These are phyloP conservation scores for Quercus phellos DNA, from an alignment of 331 rosid species.

Conservation along the genomic window DNA sequence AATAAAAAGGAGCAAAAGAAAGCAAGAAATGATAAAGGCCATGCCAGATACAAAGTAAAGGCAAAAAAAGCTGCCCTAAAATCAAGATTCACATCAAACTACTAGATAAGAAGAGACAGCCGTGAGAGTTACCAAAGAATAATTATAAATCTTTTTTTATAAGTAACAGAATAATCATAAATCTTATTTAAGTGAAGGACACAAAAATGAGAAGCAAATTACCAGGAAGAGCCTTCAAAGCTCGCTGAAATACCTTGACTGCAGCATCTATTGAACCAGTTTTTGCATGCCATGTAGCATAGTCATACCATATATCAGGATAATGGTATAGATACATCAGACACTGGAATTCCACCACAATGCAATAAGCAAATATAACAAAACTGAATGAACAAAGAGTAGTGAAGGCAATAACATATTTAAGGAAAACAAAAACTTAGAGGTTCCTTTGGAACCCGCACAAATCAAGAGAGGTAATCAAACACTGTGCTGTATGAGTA, in stretches of 20 bases:
- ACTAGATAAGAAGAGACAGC: conserved; percentile 4
- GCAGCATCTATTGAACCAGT: conserved; percentile 89
- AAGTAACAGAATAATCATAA: neutral
- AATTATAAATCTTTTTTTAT: neutral
- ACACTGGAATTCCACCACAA: conserved; percentile 59
- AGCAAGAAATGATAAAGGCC: conserved; percentile 3
- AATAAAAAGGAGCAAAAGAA: neutral
- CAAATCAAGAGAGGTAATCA: neutral
- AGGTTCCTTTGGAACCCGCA: neutral
- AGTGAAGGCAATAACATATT: neutral
- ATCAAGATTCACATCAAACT: neutral
- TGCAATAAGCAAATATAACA: conserved; percentile 25
- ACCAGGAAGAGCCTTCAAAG: conserved; percentile 97
- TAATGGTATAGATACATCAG: conserved; percentile 94
- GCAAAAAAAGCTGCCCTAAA: neutral
- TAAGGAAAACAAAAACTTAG: neutral
- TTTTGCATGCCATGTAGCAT: conserved; percentile 95
- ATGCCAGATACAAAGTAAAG: neutral
- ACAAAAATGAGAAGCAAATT: conserved; percentile 19
- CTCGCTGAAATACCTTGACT: conserved; percentile 89
- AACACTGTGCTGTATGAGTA: neutral
- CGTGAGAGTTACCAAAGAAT: neutral
- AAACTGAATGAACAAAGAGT: neutral
- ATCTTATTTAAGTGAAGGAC: conserved; percentile 1
- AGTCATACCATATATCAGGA: conserved; percentile 96